Percentiles rank a stretch among this genome's conserved stretches.
phyloP scores from a whole-genome alignment of 1,284 basidiomycete genomes.

The Wallemia mellicola region DNA sequence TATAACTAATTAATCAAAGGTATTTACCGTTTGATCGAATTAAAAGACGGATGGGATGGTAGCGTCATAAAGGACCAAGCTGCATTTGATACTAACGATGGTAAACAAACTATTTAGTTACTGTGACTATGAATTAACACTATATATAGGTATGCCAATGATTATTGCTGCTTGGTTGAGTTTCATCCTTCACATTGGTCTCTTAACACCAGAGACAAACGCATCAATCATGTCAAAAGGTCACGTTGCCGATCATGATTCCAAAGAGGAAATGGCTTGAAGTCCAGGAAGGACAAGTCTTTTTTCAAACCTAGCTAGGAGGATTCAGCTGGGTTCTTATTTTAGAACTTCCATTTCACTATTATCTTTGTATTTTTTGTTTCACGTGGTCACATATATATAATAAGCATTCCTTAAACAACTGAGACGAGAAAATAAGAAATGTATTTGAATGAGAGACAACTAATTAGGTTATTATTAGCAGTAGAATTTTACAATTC shows the following conservation, averaged over 20 bases:
- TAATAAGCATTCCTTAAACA: neutral
- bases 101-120: no score
- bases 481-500: no score
- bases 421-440: neutral
- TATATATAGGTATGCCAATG: conserved; percentile 1
- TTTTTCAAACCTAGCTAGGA: neutral
- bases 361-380: neutral
- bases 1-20: neutral
- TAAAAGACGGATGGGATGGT: neutral
- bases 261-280: neutral
- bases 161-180: neutral
- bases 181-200: neutral
- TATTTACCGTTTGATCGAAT: neutral
- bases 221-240: neutral
- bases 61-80: neutral
- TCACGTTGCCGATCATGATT: neutral
- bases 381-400: neutral
- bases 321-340: neutral
- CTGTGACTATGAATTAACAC: no score
- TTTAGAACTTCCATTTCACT: neutral
- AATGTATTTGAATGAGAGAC: neutral
- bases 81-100: neutral
- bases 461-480: neutral
- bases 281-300: neutral
- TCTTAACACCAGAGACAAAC: neutral